Evolutionary conservation across 176 grass and related monocot species (phyloP).

Genomic region (Phoenix dactylifera): DNA sequence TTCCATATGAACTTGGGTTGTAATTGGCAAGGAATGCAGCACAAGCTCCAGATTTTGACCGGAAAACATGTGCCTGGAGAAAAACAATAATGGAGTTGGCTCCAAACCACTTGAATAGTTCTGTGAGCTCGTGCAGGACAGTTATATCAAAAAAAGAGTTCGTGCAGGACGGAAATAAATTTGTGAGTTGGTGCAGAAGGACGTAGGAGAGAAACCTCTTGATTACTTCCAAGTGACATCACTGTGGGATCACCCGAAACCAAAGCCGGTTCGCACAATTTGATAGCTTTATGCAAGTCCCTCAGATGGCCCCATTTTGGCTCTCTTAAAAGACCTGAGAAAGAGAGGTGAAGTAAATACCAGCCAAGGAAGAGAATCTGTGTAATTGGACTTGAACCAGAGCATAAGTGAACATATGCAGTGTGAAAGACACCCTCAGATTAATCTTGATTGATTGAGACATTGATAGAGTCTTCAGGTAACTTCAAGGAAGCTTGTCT

Average conservation of each 20-base stretch:
- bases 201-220: conserved; percentile 38
- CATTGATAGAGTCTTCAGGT: no score
- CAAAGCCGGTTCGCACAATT: conserved; percentile 47
- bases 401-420: no score
- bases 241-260: conserved; percentile 55
- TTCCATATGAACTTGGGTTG: conserved; percentile 33
- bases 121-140: neutral
- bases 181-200: neutral
- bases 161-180: neutral
- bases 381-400: no score
- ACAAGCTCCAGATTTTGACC: conserved; percentile 51
- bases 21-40: conserved; percentile 81
- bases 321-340: conserved; percentile 65
- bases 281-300: conserved; percentile 92
- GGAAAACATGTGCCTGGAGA: conserved; percentile 67
- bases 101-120: neutral
- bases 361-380: no score
- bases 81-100: conserved; percentile 10
- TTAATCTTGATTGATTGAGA: no score
- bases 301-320: conserved; percentile 96
- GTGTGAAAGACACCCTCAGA: no score
- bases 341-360: neutral
- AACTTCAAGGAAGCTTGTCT: no score
- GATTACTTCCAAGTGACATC: conserved; percentile 44
- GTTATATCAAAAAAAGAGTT: neutral